These are phyloP conservation scores for Suhomyces terraborum DNA, from an alignment of 1,139 yeast species.

Conservation along the genomic window DNA sequence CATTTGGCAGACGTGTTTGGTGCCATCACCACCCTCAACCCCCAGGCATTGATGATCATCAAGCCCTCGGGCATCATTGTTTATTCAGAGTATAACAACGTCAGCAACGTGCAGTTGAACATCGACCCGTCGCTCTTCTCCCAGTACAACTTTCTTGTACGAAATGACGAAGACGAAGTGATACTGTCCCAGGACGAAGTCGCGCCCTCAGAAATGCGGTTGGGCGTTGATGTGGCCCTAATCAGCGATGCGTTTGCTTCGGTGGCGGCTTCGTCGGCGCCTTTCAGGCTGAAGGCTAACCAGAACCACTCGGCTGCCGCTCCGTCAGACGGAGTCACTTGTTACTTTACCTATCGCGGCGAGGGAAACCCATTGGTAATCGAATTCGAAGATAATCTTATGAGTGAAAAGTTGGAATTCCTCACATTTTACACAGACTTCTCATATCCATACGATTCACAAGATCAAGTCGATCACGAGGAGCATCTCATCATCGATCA, in stretches of 20 bases:
- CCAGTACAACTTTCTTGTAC: conserved; percentile 27
- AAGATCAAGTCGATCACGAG: conserved; percentile 31
- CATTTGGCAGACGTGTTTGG: conserved; percentile 44
- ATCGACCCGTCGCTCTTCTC: conserved; percentile 42
- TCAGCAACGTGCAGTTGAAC: conserved; percentile 37
- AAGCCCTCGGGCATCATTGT: conserved; percentile 36
- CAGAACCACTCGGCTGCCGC: conserved; percentile 14
- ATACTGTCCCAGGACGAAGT: conserved; percentile 10
- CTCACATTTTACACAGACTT: conserved; percentile 55
- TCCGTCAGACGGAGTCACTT: conserved; percentile 25
- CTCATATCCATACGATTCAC: conserved; percentile 33
- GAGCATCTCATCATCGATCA: conserved; percentile 44
- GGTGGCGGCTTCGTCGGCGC: conserved; percentile 22
- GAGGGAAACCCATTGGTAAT: conserved; percentile 67
- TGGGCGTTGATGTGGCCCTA: conserved; percentile 43
- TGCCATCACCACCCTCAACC: conserved; percentile 34
- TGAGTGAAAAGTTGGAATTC: conserved; percentile 73
- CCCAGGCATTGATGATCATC: conserved; percentile 41
- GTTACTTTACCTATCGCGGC: conserved; percentile 47
- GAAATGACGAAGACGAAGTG: conserved; percentile 13
- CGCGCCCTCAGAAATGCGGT: conserved; percentile 25
- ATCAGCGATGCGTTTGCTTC: conserved; percentile 39
- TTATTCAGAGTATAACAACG: conserved; percentile 42
- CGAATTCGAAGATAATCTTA: conserved; percentile 68
- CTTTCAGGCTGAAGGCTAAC: conserved; percentile 12